Conservation (phyloP, 345 rosid genomes). For the Salix koriyanagi region DNA sequence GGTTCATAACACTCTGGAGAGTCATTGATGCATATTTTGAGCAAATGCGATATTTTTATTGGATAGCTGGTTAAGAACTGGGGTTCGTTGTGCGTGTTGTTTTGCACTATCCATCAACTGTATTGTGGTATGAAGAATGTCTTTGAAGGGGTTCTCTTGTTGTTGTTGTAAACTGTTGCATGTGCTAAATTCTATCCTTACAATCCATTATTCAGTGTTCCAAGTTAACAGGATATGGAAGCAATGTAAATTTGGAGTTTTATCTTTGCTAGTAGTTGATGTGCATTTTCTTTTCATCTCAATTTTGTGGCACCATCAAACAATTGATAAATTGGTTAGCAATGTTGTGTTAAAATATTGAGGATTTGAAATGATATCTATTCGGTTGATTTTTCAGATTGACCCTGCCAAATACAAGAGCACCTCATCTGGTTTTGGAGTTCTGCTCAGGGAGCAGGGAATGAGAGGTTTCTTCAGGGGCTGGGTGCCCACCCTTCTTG, state of each 20-base stretch:
- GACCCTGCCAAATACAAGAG: conserved; percentile 94
- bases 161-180: not conserved
- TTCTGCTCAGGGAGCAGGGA: conserved; percentile 87
- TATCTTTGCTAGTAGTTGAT: not conserved
- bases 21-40: too few species aligned
- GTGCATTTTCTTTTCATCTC: not conserved
- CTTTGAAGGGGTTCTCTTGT: too few species aligned
- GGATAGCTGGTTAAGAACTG: too few species aligned
- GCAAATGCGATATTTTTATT: too few species aligned
- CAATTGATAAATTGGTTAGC: not conserved
- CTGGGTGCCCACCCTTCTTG: conserved; percentile 95
- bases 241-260: not conserved
- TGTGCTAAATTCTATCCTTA: not conserved
- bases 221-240: not conserved
- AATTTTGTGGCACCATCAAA: not conserved
- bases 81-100: too few species aligned
- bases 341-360: not conserved
- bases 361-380: conserved; percentile 2
- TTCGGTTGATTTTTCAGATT: conserved; percentile 46
- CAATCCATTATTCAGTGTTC: not conserved
- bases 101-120: too few species aligned
- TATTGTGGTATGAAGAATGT: too few species aligned
- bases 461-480: conserved; percentile 91
- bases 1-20: too few species aligned
- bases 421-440: conserved; percentile 87